phyloP scores from a whole-genome alignment of 2,329 filamentous ascomycete species.

The Knufia fluminis region DNA sequence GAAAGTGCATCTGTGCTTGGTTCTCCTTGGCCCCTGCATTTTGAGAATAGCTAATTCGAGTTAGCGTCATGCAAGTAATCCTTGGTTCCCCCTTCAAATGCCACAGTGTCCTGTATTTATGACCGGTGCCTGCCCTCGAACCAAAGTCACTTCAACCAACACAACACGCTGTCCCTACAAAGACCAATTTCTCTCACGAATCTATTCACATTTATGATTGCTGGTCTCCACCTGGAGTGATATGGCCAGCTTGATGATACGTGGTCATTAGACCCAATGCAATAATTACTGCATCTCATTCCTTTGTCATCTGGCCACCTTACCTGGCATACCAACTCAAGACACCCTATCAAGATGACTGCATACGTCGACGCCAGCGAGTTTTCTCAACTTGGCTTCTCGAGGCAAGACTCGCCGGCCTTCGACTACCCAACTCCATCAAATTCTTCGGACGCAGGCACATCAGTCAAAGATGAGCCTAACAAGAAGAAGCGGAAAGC shows the following conservation, averaged over 20 bases:
- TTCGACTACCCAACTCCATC: conserved; percentile 17
- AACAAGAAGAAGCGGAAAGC: conserved; percentile 83
- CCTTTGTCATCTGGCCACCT: conserved; percentile 11
- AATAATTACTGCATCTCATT: conserved; percentile 8
- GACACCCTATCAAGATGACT: conserved; percentile 12
- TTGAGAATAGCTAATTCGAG: background rate
- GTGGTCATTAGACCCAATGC: conserved; percentile 17
- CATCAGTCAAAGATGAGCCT: conserved; percentile 12
- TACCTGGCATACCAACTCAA: conserved; percentile 9
- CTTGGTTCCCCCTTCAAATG: background rate
- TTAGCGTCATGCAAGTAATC: background rate
- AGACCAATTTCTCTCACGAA: background rate
- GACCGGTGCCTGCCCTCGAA: background rate
- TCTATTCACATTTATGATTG: background rate
- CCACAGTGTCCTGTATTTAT: conserved; percentile 6
- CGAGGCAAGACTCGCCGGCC: conserved; percentile 10
- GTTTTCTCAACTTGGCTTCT: conserved; percentile 12
- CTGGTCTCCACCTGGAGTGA: conserved; percentile 13
- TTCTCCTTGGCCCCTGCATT: background rate
- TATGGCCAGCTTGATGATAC: conserved; percentile 19
- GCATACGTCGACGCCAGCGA: conserved; percentile 13
- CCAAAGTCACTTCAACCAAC: background rate
- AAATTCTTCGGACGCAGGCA: conserved; percentile 15
- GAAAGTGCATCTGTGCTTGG: background rate
- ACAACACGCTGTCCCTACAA: background rate